Percentiles rank a stretch among this genome's conserved stretches.
These are phyloP conservation scores for Amanita exitialis DNA, from an alignment of 768 basidiomycete species.

Conservation along the genomic window DNA sequence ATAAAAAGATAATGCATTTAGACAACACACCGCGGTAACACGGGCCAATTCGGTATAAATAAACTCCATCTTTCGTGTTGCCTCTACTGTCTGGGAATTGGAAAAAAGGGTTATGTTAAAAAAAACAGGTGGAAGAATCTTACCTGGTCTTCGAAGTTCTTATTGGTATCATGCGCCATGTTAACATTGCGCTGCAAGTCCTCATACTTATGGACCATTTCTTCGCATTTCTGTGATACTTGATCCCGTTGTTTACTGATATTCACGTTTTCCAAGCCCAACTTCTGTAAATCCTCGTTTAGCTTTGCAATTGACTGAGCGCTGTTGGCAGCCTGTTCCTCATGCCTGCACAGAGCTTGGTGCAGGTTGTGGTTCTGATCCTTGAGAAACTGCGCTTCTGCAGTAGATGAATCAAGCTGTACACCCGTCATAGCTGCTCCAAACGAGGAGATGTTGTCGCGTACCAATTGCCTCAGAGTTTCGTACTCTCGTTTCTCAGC, in stretches of 20 bases:
- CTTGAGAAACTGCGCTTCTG: not conserved
- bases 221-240: not conserved
- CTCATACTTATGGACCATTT: not conserved
- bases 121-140: not conserved
- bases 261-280: not conserved
- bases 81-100: not conserved
- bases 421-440: not conserved
- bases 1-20: not conserved
- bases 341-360: not conserved
- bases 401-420: conserved; percentile 1
- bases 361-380: conserved; percentile 1
- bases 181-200: not conserved
- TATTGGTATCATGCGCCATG: not conserved
- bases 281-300: not conserved
- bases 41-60: not conserved
- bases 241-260: conserved; percentile 1
- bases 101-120: not conserved
- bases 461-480: not conserved
- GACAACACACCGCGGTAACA: not conserved
- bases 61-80: not conserved
- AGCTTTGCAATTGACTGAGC: conserved; percentile 2
- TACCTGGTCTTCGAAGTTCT: not conserved
- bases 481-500: not conserved
- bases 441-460: not conserved
- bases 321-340: not conserved